Evolutionary conservation across 202 grass and related monocot genomes (phyloP).

Genomic region (Carex arenaria): DNA sequence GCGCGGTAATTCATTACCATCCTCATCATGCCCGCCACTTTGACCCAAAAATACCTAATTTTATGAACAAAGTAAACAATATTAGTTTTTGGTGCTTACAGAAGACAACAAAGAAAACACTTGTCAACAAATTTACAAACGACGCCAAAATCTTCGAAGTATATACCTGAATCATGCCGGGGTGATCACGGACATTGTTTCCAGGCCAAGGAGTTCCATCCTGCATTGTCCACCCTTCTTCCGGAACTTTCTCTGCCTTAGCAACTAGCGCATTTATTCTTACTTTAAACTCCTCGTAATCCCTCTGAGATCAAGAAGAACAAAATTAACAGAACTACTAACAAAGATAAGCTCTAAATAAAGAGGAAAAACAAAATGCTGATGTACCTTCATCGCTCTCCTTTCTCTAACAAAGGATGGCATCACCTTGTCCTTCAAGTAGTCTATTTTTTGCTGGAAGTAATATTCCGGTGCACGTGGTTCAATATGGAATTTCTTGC

Average conservation of each 20-base stretch:
- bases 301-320: conserved; percentile 46
- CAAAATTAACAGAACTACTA: background rate
- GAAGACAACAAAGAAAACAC: background rate
- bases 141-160: background rate
- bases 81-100: background rate
- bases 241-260: conserved; percentile 91
- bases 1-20: conserved; percentile 82
- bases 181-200: conserved; percentile 95
- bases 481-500: conserved; percentile 64
- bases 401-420: conserved; percentile 76
- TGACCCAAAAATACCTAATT: conserved; percentile 90
- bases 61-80: background rate
- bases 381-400: conserved; percentile 80
- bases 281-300: conserved; percentile 89
- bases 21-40: conserved; percentile 76
- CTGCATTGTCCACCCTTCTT: conserved; percentile 99
- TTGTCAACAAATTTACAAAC: background rate
- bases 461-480: conserved; percentile 88
- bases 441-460: conserved; percentile 90
- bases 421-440: conserved; percentile 82
- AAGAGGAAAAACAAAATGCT: background rate
- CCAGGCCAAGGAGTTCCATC: conserved; percentile 98
- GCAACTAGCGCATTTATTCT: conserved; percentile 97
- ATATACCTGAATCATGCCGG: conserved; percentile 98
- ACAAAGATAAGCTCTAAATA: conserved; percentile 17